A percentile compares a stretch with the other conserved stretches of the same genome.
Evolutionary conservation across 2,329 filamentous ascomycete species (phyloP).

Genomic region (Pestalotiopsis sp.): DNA sequence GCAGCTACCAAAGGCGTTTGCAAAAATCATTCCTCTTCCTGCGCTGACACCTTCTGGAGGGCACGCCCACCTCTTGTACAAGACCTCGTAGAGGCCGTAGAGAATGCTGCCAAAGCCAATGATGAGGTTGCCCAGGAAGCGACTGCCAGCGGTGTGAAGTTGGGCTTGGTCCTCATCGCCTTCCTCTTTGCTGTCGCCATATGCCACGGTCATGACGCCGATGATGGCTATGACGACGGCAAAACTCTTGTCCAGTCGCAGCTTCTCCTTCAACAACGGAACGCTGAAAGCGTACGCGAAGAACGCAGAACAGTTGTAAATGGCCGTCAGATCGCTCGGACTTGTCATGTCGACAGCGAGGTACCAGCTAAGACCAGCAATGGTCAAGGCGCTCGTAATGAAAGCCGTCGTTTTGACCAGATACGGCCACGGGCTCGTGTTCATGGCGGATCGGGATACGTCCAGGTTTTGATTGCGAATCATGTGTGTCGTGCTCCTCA

Average conservation of each 20-base stretch:
- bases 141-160: constrained; percentile 53
- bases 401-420: constrained; percentile 77
- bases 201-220: constrained; percentile 92
- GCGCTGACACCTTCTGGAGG: constrained; percentile 86
- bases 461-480: constrained; percentile 77
- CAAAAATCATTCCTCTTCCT: constrained; percentile 91
- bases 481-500: constrained; percentile 69
- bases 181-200: constrained; percentile 67
- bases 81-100: constrained; percentile 94
- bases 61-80: constrained; percentile 93
- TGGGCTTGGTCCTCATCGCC: constrained; percentile 46
- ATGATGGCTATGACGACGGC: constrained; percentile 84
- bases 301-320: constrained; percentile 99
- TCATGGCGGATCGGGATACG: constrained; percentile 47
- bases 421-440: constrained; percentile 58
- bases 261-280: constrained; percentile 80
- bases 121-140: constrained; percentile 83
- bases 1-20: constrained; percentile 85
- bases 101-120: constrained; percentile 89
- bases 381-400: constrained; percentile 81
- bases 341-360: constrained; percentile 92
- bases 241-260: constrained; percentile 81
- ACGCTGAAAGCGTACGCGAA: constrained; percentile 98
- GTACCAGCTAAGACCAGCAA: constrained; percentile 94
- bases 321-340: constrained; percentile 90